Base-by-base conservation (phyloP, 2,329 filamentous ascomycete species). In the Trichophaea hybrida region DNA sequence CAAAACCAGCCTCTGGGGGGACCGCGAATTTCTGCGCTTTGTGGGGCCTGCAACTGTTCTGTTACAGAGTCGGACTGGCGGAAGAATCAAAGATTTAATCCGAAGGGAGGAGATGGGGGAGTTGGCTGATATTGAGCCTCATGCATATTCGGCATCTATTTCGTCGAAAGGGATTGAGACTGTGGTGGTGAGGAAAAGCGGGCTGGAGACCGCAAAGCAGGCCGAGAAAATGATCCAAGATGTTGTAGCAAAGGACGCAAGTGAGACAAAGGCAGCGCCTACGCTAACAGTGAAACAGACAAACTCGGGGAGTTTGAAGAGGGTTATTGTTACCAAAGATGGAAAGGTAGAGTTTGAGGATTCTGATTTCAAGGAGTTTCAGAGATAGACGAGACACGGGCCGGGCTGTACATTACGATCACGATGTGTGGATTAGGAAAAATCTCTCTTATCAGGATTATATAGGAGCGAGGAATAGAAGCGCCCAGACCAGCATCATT, bases 21-120 rank as follows among this genome's bases (percentile, higher is more conserved):
- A 31, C 24, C 17, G 15, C 2, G 53, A 68, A 73, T 97, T 97
- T 73, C 75, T 98, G 35, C 86, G 87, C 69, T 96, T 98, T 71
- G 80, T 84, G 59, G 93, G 93, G 0, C 93, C 93, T 1, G 81
- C 80, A 5, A 96, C 86, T 1, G 80, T 98, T 53, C 77, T 97
- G 48, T 76, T 98, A 68, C 94, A 94, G 64, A 94, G 88, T 56
- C 82, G 91, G n/a, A 89, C 84, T 12, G 81, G 87, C 17, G 81
- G 87, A 24, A 79, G 85, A 13, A 75, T 94, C 48, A 82, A 81
- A 57, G 91, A 98, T 65, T 80, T 86, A 2, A 75, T 98, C 65
- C 87, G 84, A 4, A 77, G 78, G 33, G 80, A 83, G 54, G 84
- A 98, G 66, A 80, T 97, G 59, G 90, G 94, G 66, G 93, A 97